phyloP scores from a whole-genome alignment of 805 yeast genomes.

The Metschnikowia arizonensis region DNA sequence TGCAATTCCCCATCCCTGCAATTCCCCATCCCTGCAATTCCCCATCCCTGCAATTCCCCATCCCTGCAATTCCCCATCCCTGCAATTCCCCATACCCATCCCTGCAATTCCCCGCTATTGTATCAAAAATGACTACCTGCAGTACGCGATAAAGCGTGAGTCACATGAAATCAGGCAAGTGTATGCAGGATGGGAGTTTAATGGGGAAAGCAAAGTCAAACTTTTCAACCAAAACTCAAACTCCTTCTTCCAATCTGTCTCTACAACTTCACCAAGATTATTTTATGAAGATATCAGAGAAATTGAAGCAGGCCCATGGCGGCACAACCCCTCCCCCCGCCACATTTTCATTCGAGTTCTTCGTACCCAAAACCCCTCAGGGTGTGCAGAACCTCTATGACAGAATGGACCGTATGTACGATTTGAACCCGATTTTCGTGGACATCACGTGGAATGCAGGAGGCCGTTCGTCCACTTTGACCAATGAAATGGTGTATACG shows the following conservation, averaged over 20 bases:
- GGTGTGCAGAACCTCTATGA: conserved; percentile 96
- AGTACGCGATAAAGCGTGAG: conserved; percentile 1
- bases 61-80: no score
- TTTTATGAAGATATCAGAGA: conserved; percentile 42
- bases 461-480: conserved; percentile 75
- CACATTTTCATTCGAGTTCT: conserved; percentile 93
- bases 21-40: no score
- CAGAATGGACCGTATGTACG: conserved; percentile 96
- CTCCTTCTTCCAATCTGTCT: no score
- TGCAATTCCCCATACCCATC: no score
- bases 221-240: background rate
- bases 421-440: conserved; percentile 82
- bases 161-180: conserved; percentile 4
- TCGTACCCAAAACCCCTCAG: conserved; percentile 95
- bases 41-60: no score
- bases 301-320: conserved; percentile 41
- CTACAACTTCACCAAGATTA: background rate
- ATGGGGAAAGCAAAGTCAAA: background rate
- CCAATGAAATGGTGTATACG: conserved; percentile 89
- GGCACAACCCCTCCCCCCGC: conserved; percentile 43
- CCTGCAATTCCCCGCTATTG: no score
- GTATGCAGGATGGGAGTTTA: background rate
- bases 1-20: no score
- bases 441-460: conserved; percentile 99
- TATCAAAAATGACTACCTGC: no score